phyloP scores from a whole-genome alignment of 805 yeast genomes.

The Isabelozyma heimii region DNA sequence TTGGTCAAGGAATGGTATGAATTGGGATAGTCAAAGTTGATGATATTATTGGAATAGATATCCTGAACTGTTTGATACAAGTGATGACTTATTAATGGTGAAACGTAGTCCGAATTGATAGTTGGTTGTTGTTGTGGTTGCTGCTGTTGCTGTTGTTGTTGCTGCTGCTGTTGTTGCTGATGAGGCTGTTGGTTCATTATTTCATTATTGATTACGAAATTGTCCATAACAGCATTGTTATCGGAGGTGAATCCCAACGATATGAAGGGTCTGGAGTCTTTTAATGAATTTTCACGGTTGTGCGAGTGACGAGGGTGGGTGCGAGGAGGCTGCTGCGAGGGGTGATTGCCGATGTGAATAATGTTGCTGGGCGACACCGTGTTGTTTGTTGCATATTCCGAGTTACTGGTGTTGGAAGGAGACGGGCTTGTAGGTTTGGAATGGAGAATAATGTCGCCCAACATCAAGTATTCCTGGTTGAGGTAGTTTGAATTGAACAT shows the following conservation, averaged over 20 bases:
- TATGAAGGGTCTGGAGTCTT: constrained; percentile 40
- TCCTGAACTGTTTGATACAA: constrained; percentile 51
- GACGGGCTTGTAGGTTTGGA: constrained; percentile 41
- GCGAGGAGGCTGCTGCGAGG: background rate
- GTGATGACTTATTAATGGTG: constrained; percentile 58
- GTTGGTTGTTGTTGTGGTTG: background rate
- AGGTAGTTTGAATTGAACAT: constrained; percentile 43
- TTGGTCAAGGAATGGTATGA: constrained; percentile 60
- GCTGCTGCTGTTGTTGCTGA: background rate
- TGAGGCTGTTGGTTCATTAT: background rate
- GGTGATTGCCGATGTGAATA: constrained; percentile 3
- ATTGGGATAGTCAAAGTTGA: constrained; percentile 59
- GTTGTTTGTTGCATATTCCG: constrained; percentile 7
- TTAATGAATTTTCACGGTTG: constrained; percentile 3
- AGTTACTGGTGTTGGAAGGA: constrained; percentile 28
- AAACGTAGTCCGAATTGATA: constrained; percentile 40
- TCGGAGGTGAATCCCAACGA: constrained; percentile 19
- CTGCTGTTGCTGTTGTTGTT: background rate
- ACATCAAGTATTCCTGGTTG: constrained; percentile 50
- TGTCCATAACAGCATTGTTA: background rate
- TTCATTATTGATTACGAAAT: constrained; percentile 1
- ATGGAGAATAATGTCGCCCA: constrained; percentile 45
- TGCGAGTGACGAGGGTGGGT: background rate
- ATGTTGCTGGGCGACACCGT: constrained; percentile 1
- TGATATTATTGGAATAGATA: constrained; percentile 45